Percentiles rank a stretch among this genome's conserved stretches.
Evolutionary conservation across 805 yeast genomes (phyloP).

Genomic region (Pichia manshurica): DNA sequence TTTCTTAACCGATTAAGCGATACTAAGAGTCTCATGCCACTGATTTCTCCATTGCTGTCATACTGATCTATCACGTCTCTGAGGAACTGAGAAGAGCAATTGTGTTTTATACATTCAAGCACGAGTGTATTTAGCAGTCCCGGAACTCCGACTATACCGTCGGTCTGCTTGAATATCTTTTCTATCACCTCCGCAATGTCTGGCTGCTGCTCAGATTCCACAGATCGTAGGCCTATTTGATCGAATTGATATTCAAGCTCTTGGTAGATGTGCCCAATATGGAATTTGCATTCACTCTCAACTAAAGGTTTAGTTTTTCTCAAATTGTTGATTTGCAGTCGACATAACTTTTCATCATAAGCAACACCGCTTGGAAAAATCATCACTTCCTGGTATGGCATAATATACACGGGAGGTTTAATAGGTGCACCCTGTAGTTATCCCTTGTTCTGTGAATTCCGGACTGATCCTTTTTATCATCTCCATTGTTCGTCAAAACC

Average conservation of each 20-base stretch:
- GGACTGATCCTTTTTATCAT: no score
- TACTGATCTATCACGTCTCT: conserved; percentile 11
- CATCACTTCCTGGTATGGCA: conserved; percentile 2
- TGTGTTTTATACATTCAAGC: conserved; percentile 11
- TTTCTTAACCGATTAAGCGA: conserved; percentile 8
- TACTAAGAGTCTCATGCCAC: conserved; percentile 9
- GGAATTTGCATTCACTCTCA: conserved; percentile 11
- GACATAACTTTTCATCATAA: conserved; percentile 7
- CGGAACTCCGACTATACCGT: background rate
- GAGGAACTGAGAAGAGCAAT: conserved; percentile 9
- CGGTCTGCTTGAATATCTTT: conserved; percentile 4
- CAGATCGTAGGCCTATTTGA: background rate
- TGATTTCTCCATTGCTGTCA: conserved; percentile 10
- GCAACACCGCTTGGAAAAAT: conserved; percentile 4
- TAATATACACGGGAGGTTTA: no score
- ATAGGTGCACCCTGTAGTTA: no score
- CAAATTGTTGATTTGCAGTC: conserved; percentile 8
- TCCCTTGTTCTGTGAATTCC: no score
- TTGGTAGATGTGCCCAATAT: conserved; percentile 9
- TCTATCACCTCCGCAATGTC: background rate
- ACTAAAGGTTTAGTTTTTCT: conserved; percentile 10
- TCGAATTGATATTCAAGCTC: conserved; percentile 9
- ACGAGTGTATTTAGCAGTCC: conserved; percentile 5
- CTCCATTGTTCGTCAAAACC: no score
- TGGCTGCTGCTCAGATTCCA: background rate